A percentile compares a stretch with the other conserved stretches of the same genome.
Conservation (phyloP, 441 rosid genomes). For the Pelargonium australe region DNA sequence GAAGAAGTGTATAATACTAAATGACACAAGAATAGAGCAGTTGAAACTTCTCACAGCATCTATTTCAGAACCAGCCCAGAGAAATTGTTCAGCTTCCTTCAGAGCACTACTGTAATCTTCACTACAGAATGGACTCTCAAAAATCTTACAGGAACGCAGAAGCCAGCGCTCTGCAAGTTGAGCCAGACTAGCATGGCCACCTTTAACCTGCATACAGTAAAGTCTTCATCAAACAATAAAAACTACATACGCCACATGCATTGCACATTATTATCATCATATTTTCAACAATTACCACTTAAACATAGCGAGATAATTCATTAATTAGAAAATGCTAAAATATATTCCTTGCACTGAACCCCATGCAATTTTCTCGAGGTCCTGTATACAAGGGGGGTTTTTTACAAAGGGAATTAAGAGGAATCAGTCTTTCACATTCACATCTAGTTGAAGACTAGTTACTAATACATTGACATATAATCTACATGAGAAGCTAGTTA, state of each 20-base stretch:
- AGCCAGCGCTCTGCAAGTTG: constrained; percentile 79
- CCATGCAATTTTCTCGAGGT: too few species aligned
- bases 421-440: neutral
- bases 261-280: neutral
- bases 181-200: constrained; percentile 40
- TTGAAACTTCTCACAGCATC: constrained; percentile 54
- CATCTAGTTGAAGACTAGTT: neutral
- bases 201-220: constrained; percentile 47
- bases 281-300: neutral
- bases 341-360: too few species aligned
- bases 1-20: constrained; percentile 19
- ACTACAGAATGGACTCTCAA: constrained; percentile 44
- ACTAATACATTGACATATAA: neutral
- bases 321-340: neutral
- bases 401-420: neutral
- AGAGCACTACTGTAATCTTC: constrained; percentile 44
- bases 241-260: neutral
- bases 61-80: constrained; percentile 96
- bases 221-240: constrained; percentile 13
- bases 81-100: constrained; percentile 93
- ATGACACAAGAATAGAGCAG: constrained; percentile 17
- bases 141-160: constrained; percentile 36
- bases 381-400: too few species aligned
- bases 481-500: neutral
- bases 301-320: neutral